Evolutionary conservation across 768 basidiomycete genomes (phyloP).

Genomic region (Hericium alpestre): DNA sequence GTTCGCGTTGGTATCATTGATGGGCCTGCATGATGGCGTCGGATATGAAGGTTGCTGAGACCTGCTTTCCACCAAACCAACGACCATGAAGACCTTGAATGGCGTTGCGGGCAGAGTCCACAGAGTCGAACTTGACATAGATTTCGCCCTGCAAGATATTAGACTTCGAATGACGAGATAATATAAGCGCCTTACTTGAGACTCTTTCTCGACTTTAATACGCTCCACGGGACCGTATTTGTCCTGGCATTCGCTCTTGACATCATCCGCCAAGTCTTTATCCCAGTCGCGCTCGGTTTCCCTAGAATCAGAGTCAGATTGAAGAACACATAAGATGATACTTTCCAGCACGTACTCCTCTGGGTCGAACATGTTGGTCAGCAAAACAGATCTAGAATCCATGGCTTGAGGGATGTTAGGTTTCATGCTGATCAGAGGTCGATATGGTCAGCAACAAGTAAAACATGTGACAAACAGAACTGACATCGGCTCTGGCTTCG

Average conservation of each 20-base stretch:
- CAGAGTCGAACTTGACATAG: slow-evolving; percentile 79
- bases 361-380: slow-evolving; percentile 97
- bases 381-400: slow-evolving; percentile 80
- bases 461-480: slow-evolving; percentile 14
- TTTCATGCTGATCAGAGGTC: slow-evolving; percentile 38
- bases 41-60: slow-evolving; percentile 81
- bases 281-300: slow-evolving; percentile 98
- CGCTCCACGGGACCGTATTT: slow-evolving; percentile 83
- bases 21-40: slow-evolving; percentile 93
- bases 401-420: slow-evolving; percentile 76
- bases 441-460: slow-evolving; percentile 7
- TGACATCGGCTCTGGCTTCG: slow-evolving; percentile 52
- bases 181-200: slow-evolving; percentile 52
- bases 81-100: slow-evolving; percentile 88
- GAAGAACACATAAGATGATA: background rate
- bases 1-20: slow-evolving; percentile 33
- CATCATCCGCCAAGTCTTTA: slow-evolving; percentile 89
- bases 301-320: slow-evolving; percentile 28
- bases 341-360: slow-evolving; percentile 59
- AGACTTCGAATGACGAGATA: background rate
- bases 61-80: slow-evolving; percentile 91
- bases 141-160: slow-evolving; percentile 71
- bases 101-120: slow-evolving; percentile 75
- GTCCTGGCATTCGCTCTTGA: slow-evolving; percentile 84
- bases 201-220: slow-evolving; percentile 91